phyloP scores from a whole-genome alignment of 805 yeast species.

The Metschnikowia vanudenii region DNA sequence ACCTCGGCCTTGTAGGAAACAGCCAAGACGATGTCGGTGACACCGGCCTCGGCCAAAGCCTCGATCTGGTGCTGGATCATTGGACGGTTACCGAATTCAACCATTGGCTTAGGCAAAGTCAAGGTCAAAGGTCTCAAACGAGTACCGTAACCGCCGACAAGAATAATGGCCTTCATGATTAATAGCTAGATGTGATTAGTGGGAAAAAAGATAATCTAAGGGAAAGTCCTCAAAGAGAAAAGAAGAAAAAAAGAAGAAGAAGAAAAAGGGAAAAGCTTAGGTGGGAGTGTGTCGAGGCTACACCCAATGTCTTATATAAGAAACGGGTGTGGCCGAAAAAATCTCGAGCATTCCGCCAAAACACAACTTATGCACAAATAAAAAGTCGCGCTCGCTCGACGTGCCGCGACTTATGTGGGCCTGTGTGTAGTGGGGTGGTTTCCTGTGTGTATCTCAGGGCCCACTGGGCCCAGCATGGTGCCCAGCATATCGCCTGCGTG shows the following conservation, averaged over 20 bases:
- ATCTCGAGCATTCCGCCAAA: slow-evolving; percentile 7
- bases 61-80: slow-evolving; percentile 99
- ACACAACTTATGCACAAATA: slow-evolving; percentile 7
- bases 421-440: too few species aligned
- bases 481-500: background rate
- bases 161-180: slow-evolving; percentile 89
- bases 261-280: background rate
- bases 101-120: slow-evolving; percentile 94
- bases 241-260: slow-evolving; percentile 9
- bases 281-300: background rate
- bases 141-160: slow-evolving; percentile 99
- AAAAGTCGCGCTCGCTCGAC: slow-evolving; percentile 13
- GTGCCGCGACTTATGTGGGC: background rate
- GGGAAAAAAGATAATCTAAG: background rate
- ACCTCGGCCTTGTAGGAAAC: slow-evolving; percentile 99
- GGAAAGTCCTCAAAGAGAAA: slow-evolving; percentile 13
- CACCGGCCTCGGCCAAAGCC: slow-evolving; percentile 97
- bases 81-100: slow-evolving; percentile 98
- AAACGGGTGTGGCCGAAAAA: slow-evolving; percentile 9
- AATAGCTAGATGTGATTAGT: background rate
- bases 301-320: slow-evolving; percentile 10
- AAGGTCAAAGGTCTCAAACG: slow-evolving; percentile 98
- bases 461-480: too few species aligned
- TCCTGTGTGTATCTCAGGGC: too few species aligned
- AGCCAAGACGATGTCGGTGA: slow-evolving; percentile 96